Base-by-base conservation (phyloP, 192 early-diverging fungal genomes). In the Linnemannia exigua region DNA sequence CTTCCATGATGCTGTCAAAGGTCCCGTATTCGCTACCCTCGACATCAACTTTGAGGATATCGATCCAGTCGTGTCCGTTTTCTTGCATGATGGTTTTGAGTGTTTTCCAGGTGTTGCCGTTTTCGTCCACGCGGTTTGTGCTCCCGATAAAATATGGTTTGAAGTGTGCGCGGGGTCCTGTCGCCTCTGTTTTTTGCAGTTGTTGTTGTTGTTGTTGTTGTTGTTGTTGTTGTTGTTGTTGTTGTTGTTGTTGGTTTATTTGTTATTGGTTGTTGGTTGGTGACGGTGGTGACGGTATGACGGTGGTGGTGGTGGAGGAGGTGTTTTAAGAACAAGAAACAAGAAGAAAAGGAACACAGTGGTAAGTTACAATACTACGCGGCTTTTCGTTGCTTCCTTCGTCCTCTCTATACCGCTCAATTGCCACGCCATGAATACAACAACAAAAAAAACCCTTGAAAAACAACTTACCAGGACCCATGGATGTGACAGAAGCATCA, bases 1-100 rank as follows among this genome's bases (percentile, higher is more conserved):
- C 83, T 36, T 85, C 77, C 83, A 85, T 85, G 44, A 85, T 85
- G 11, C 77, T 67, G 3, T 79, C 67, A 25, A 85, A 85, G 1
- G 83, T 85, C 25, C 25, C 19, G 70, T 54, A 85, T 46, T 85
- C 83, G 22, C 38, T 63, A 22, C 83, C 83, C 73, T 85, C 83
- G 33, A 85, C 79, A 46, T 85, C 83, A 17, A 85, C 74, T 74
- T 85, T 85, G n/a, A 85, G 77, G 61, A 85, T 85, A 52, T 85
- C 83, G 38, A 85, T 79, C 83, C 83, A 85, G 73, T 85, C 83
- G 48, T 85, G 83, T 2, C 83, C 83, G 58, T 85, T 85, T 69
- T 85, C 83, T 36, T 72, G 31, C 83, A 85, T 85, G 41, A 85
- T 46, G 0, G 83, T 76, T n/a, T 71, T 63, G 66, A 84, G 48